These are phyloP conservation scores for Colletotrichum zoysiae DNA, from an alignment of 2,329 filamentous ascomycete genomes.

Conservation along the genomic window DNA sequence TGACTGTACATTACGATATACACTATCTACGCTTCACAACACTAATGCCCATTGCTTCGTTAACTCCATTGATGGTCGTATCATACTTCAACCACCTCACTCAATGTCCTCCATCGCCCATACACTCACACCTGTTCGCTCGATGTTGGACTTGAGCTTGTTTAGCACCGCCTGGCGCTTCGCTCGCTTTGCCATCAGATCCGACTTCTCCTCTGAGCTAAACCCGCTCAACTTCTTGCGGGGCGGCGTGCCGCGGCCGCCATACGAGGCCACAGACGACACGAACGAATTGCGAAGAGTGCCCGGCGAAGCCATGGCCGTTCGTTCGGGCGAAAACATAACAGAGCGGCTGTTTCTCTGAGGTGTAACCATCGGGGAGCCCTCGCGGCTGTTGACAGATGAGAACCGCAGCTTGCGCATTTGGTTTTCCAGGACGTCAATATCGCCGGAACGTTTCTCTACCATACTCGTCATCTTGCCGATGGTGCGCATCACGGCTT, in stretches of 20 bases:
- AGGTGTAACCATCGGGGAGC: slow-evolving; percentile 56
- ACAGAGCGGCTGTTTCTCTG: slow-evolving; percentile 50
- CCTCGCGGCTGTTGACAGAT: slow-evolving; percentile 57
- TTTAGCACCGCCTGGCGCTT: slow-evolving; percentile 65
- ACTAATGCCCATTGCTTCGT: slow-evolving; percentile 27
- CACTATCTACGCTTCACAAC: slow-evolving; percentile 36
- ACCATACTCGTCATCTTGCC: slow-evolving; percentile 92
- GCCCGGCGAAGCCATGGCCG: slow-evolving; percentile 54
- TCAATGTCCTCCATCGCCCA: slow-evolving; percentile 64
- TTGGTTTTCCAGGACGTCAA: slow-evolving; percentile 90
- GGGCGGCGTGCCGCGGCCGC: slow-evolving; percentile 59
- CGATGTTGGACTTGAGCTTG: slow-evolving; percentile 63
- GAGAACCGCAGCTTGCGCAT: slow-evolving; percentile 78
- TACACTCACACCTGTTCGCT: slow-evolving; percentile 63
- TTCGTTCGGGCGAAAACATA: slow-evolving; percentile 59
- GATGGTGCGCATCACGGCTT: slow-evolving; percentile 92
- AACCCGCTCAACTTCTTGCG: slow-evolving; percentile 74
- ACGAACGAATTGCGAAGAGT: slow-evolving; percentile 57
- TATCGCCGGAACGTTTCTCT: slow-evolving; percentile 89
- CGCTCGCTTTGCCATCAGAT: slow-evolving; percentile 66
- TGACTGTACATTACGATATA: slow-evolving; percentile 40
- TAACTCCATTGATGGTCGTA: slow-evolving; percentile 11
- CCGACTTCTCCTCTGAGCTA: slow-evolving; percentile 68
- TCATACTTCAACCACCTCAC: slow-evolving; percentile 45
- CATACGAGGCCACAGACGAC: slow-evolving; percentile 55